Evolutionary conservation across 176 grass and related monocot genomes (phyloP), one percentile per base, ranked within the genome.

Genomic region (Bromus sterilis): DNA sequence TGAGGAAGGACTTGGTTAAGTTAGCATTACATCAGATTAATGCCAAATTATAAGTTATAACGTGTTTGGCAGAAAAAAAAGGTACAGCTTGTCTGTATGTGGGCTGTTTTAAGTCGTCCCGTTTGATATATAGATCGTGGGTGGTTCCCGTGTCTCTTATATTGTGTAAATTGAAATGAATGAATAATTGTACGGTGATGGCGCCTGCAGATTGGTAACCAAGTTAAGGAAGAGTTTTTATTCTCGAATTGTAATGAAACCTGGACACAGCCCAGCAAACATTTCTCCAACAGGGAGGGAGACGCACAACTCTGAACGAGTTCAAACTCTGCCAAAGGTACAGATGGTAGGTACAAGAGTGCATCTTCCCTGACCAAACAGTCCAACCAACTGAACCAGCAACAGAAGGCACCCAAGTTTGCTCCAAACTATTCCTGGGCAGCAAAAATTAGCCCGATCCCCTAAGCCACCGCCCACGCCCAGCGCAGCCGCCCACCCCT

Each of bases 1-100:
- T 88, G 69, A 60, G 85, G 18, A 91, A 82, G 73, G 85, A 91
- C 41, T 55, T 91, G 58, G 39, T 30, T 4, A 88, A 78, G 41
- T 56, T 91, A 82, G 72, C 49, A 43, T 35, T 74, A 36, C 40
- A 57, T 46, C 76, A 6, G 28, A 75, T 63, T 63, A 77, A 34
- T 10, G 81, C 85, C 1, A 91, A 85, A 44, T 51, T 91, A 7
- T 88, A 91, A 85, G 46, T 51, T 91, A 7, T 88, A 78, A 41
- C 36, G 41, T 26, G 36, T 25, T 32, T 29, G 32, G 48, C 48
- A 51, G 18, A 21, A 21, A 51, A 11, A 51, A 51, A 20, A 51
- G 18, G 2, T 51, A 21, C 48, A 51, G 48, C 48, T 21, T 51
- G 11, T 21, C 8, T 74, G 24, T 68, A 15, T 74, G n/a, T 48